Evolutionary conservation across 768 basidiomycete species (phyloP).

Genomic region (Pisolithus tinctorius): DNA sequence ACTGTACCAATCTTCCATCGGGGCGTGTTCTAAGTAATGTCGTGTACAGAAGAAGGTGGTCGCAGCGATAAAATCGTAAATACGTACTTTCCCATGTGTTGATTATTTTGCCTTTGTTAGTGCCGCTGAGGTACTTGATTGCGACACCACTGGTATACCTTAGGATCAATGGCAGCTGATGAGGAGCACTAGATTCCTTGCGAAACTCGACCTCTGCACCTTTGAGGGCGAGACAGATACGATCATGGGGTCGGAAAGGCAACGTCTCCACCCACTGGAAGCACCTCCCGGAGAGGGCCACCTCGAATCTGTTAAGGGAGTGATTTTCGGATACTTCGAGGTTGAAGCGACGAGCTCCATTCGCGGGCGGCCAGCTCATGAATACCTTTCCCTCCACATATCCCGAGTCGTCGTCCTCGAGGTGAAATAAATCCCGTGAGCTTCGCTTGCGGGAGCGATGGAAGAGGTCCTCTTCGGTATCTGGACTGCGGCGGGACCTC

Average conservation of each 20-base stretch:
- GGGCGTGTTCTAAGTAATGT: conserved; percentile 6
- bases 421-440: conserved; percentile 27
- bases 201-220: conserved; percentile 32
- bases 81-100: conserved; percentile 36
- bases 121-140: conserved; percentile 31
- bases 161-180: conserved; percentile 35
- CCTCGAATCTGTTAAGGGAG: conserved; percentile 29
- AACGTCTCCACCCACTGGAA: conserved; percentile 30
- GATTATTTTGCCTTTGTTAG: conserved; percentile 23
- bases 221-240: conserved; percentile 41
- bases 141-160: conserved; percentile 37
- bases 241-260: conserved; percentile 34
- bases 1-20: conserved; percentile 21
- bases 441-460: conserved; percentile 22
- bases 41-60: background rate
- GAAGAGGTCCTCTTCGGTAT: conserved; percentile 9
- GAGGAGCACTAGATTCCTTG: conserved; percentile 19
- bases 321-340: conserved; percentile 16
- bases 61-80: background rate
- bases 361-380: conserved; percentile 39
- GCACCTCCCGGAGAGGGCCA: conserved; percentile 30
- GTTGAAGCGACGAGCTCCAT: conserved; percentile 25
- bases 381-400: conserved; percentile 36
- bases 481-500: conserved; percentile 1
- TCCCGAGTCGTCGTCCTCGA: conserved; percentile 27